Evolutionary conservation across 1,139 yeast species (phyloP).

Genomic region (Kodamaea sp.): DNA sequence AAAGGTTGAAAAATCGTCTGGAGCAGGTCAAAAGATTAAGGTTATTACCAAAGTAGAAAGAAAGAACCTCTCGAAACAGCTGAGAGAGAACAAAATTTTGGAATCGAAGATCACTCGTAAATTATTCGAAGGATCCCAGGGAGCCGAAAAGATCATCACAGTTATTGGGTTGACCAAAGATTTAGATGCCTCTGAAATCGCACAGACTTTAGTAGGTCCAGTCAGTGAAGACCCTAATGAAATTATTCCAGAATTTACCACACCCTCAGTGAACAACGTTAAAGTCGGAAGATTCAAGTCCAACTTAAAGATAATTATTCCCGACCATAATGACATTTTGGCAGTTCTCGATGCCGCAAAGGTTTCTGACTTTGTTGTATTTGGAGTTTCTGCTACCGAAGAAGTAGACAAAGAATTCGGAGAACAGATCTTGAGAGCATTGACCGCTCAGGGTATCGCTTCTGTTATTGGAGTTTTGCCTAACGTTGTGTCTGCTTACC

Average conservation of each 20-base stretch:
- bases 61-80: slow-evolving; percentile 75
- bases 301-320: slow-evolving; percentile 71
- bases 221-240: slow-evolving; percentile 32
- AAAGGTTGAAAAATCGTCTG: slow-evolving; percentile 69
- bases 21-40: slow-evolving; percentile 38
- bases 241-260: slow-evolving; percentile 26
- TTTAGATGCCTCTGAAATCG: slow-evolving; percentile 58
- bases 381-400: slow-evolving; percentile 79
- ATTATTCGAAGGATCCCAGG: slow-evolving; percentile 76
- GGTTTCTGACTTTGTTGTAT: slow-evolving; percentile 83
- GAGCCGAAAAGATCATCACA: slow-evolving; percentile 82
- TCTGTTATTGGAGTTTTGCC: slow-evolving; percentile 79
- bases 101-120: slow-evolving; percentile 55
- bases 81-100: slow-evolving; percentile 69
- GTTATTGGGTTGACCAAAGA: slow-evolving; percentile 79
- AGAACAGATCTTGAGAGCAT: slow-evolving; percentile 83
- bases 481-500: slow-evolving; percentile 65
- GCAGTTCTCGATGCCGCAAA: slow-evolving; percentile 83
- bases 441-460: slow-evolving; percentile 91
- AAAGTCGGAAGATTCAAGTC: slow-evolving; percentile 70
- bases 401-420: slow-evolving; percentile 83
- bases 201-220: slow-evolving; percentile 37
- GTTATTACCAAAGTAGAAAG: slow-evolving; percentile 68
- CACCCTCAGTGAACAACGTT: slow-evolving; percentile 52
- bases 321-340: slow-evolving; percentile 66